Percentiles rank a stretch among this genome's conserved stretches.
Evolutionary conservation across 352 stramenopile genomes (phyloP).

Genomic region (Phytophthora tubulina): DNA sequence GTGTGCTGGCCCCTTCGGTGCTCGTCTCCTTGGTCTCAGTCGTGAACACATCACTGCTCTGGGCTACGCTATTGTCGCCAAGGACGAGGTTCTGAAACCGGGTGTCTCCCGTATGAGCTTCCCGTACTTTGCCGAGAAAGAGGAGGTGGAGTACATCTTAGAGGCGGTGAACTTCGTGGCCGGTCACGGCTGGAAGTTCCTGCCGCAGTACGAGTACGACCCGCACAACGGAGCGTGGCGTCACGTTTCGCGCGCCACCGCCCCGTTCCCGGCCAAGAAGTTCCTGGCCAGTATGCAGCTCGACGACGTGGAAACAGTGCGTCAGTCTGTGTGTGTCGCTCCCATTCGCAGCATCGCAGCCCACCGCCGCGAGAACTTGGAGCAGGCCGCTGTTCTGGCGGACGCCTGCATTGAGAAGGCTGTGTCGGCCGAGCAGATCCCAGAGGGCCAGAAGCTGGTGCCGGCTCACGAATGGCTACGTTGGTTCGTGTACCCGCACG

Average conservation of each 20-base stretch:
- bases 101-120: conserved; percentile 96
- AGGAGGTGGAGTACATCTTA: conserved; percentile 95
- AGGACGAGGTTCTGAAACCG: conserved; percentile 94
- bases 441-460: conserved; percentile 32
- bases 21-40: conserved; percentile 93
- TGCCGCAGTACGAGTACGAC: conserved; percentile 96
- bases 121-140: conserved; percentile 83
- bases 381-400: conserved; percentile 33
- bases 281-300: conserved; percentile 43
- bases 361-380: conserved; percentile 42
- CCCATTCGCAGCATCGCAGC: conserved; percentile 32
- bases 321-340: conserved; percentile 26
- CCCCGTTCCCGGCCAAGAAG: conserved; percentile 34
- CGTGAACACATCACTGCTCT: conserved; percentile 73
- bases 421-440: conserved; percentile 13
- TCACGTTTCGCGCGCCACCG: conserved; percentile 52
- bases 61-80: conserved; percentile 89
- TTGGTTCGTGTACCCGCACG: conserved; percentile 52
- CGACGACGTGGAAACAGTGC: conserved; percentile 33
- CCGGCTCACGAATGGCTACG: conserved; percentile 41
- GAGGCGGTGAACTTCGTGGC: conserved; percentile 94
- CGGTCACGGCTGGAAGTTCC: conserved; percentile 92
- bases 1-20: conserved; percentile 94
- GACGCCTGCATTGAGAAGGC: conserved; percentile 39
- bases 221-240: conserved; percentile 94